Percentiles rank a stretch among this genome's conserved stretches.
Evolutionary conservation across 352 stramenopile species (phyloP).

Genomic region (Phytopythium chamaehyphon): DNA sequence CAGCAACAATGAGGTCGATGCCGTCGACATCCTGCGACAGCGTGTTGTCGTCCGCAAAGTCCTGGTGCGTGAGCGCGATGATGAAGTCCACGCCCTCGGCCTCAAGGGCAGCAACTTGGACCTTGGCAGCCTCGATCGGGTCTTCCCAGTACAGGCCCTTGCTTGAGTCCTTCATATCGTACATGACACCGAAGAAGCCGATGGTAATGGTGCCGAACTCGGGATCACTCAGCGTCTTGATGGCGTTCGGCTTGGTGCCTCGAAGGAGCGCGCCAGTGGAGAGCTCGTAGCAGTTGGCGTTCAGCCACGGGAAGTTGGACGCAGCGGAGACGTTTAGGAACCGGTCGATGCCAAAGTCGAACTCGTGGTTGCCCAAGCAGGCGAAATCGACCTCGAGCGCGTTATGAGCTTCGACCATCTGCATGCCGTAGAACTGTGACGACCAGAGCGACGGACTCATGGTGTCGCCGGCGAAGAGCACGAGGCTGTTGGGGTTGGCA

Average conservation of each 20-base stretch:
- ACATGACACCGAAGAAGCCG: conserved; percentile 73
- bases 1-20: conserved; percentile 63
- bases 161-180: conserved; percentile 69
- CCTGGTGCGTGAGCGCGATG: conserved; percentile 70
- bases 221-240: conserved; percentile 45
- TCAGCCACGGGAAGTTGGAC: conserved; percentile 66
- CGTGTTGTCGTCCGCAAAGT: conserved; percentile 60
- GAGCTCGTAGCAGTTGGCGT: conserved; percentile 68
- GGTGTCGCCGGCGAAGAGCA: conserved; percentile 75
- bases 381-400: conserved; percentile 68
- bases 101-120: conserved; percentile 42
- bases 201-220: conserved; percentile 50
- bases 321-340: conserved; percentile 63
- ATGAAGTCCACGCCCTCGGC: conserved; percentile 56
- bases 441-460: conserved; percentile 81
- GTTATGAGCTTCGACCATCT: conserved; percentile 77
- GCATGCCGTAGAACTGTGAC: conserved; percentile 69
- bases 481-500: conserved; percentile 62
- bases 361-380: conserved; percentile 74
- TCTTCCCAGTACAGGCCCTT: conserved; percentile 67
- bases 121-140: conserved; percentile 46
- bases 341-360: conserved; percentile 71
- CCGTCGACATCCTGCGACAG: conserved; percentile 61
- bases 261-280: conserved; percentile 37
- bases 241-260: conserved; percentile 42